Base-by-base conservation (phyloP, 2,329 filamentous ascomycete genomes). In the Juglanconis oblonga region DNA sequence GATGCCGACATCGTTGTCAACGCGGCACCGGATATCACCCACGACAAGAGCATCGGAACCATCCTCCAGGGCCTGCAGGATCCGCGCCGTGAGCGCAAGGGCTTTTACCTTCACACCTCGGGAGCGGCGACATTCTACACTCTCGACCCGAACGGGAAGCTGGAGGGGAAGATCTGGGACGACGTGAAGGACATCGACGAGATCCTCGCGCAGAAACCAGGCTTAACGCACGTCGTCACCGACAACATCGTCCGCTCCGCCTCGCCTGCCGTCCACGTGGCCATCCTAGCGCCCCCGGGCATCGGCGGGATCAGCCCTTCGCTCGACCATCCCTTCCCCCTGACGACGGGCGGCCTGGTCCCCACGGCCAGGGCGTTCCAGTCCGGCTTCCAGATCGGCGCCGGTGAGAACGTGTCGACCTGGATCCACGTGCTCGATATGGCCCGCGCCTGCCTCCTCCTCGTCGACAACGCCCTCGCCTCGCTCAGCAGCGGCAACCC, bases 1-100 rank as follows among this genome's bases (percentile, higher is more conserved):
- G 56, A 62, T 6, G 62, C 60, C 56, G 65, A 66, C 13, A 63
- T 66, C 5, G 65, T 66, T 29, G 59, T 66, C 42, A 66, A 61
- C 50, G 55, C 59, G 10, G 61, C 61, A 1, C 64, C 64, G 11
- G 65, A 67, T 44, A 59, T 66, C 51, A 63, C 65, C 17, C 64
- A 67, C 50, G 57, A 61, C 35, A 38, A 54, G 8, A 58, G 45
- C 3, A 60, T 64, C 49, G 17, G 42, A 14, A 59, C 63, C 33
- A 58, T 64, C 9, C 32, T 65, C 4, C 14, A 42, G 29, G 64
- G 61, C 1, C 51, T 63, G 17, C 59, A 62, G 33, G 24, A 32
- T 5, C 17, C 17, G 17, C 59, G 48, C 3, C 47, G 11, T 13
- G 17, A 7, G 9, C 58, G 44, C 45, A 58, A 32, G 17, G 14